Percentiles rank a stretch among this genome's conserved stretches.
These are phyloP conservation scores for Coemansia biformis DNA, from an alignment of 192 early-diverging fungal genomes.

Conservation along the genomic window DNA sequence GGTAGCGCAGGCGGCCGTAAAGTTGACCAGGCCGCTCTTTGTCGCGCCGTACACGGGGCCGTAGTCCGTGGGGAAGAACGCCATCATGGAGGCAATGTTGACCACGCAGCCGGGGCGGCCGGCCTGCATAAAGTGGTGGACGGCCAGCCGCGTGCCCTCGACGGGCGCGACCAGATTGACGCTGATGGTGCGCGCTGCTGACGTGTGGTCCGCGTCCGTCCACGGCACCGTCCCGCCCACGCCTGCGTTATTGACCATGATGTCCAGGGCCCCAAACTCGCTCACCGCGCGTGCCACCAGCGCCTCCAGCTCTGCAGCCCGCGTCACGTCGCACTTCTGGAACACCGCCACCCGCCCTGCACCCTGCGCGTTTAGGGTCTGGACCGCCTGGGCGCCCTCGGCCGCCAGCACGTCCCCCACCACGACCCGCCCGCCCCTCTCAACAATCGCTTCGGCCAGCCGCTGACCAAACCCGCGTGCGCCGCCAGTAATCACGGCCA, in stretches of 20 bases:
- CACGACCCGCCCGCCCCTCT: constrained; percentile 59
- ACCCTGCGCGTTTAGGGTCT: constrained; percentile 20
- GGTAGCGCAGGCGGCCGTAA: constrained; percentile 51
- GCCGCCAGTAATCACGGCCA: constrained; percentile 67
- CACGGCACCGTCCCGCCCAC: constrained; percentile 49
- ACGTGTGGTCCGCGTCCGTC: constrained; percentile 43
- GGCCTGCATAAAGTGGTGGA: constrained; percentile 53
- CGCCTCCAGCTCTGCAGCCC: constrained; percentile 19
- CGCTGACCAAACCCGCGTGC: constrained; percentile 65
- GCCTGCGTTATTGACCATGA: constrained; percentile 64
- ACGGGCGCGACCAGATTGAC: constrained; percentile 73
- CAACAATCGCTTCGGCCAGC: constrained; percentile 54
- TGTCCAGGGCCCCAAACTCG: constrained; percentile 59
- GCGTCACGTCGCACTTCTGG: constrained; percentile 53
- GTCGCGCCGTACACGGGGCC: constrained; percentile 73
- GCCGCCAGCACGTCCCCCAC: constrained; percentile 56
- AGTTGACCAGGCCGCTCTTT: constrained; percentile 68
- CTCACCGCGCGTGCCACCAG: constrained; percentile 42
- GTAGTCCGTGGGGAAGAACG: constrained; percentile 52
- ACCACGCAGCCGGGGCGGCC: constrained; percentile 61
- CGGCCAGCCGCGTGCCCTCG: constrained; percentile 66
- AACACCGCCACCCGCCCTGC: constrained; percentile 27
- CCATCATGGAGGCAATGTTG: constrained; percentile 73
- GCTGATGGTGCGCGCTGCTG: constrained; percentile 57
- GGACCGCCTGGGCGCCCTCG: constrained; percentile 34